These are phyloP conservation scores for Lepidium africanum DNA, from an alignment of 345 rosid genomes.

Conservation along the genomic window DNA sequence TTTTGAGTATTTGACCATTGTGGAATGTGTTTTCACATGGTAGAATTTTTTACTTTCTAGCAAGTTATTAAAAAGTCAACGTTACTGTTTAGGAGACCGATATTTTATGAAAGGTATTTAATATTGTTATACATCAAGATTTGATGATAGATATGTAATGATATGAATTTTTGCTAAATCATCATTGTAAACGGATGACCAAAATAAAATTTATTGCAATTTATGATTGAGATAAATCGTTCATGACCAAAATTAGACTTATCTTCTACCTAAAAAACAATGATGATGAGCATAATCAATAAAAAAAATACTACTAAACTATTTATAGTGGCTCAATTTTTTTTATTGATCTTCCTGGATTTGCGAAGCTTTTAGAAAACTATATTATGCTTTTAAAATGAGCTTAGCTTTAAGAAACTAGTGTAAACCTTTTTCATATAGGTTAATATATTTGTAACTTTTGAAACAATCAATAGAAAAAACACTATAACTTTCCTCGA, in stretches of 20 bases:
- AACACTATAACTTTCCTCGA: conserved; percentile 12
- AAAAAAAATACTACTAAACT: background rate
- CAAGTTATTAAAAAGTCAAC: too few species aligned
- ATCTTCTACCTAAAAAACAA: background rate
- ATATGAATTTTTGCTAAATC: background rate
- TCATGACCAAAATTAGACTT: background rate
- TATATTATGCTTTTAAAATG: background rate
- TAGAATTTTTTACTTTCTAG: too few species aligned
- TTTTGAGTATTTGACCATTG: too few species aligned
- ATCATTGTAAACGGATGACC: too few species aligned
- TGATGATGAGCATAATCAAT: background rate
- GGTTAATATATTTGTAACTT: background rate
- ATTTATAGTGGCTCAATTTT: background rate
- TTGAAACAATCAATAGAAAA: background rate
- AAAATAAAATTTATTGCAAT: too few species aligned
- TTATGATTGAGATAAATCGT: too few species aligned
- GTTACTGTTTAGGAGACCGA: too few species aligned
- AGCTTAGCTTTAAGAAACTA: background rate
- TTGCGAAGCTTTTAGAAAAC: conserved; percentile 22
- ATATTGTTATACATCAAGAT: background rate
- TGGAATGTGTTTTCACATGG: too few species aligned
- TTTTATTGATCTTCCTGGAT: conserved; percentile 15
- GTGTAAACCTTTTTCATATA: background rate
- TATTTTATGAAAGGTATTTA: too few species aligned
- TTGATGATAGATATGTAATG: background rate